Percentiles rank a stretch among this genome's conserved stretches.
These are phyloP conservation scores for Diddensiella caesifluorescens DNA, from an alignment of 805 yeast genomes.

Conservation along the genomic window DNA sequence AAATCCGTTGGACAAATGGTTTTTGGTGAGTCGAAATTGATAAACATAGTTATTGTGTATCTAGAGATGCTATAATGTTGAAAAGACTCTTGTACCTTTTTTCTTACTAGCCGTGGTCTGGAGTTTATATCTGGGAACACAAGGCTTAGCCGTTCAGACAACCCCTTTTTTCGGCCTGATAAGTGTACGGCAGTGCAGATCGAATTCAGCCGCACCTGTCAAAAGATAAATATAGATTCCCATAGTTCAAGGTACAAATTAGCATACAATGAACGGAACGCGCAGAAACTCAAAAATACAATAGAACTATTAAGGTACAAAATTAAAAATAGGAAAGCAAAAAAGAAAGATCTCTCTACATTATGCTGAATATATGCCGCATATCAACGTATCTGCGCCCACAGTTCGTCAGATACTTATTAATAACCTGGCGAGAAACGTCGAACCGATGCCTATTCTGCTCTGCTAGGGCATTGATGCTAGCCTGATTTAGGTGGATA, in stretches of 20 bases:
- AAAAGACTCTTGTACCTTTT: too few relatives aligned
- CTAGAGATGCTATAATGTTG: too few relatives aligned
- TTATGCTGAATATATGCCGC: conserved; percentile 56
- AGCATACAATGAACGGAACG: too few relatives aligned
- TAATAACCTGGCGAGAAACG: conserved; percentile 51
- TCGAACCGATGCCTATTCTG: conserved; percentile 65
- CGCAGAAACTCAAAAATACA: too few relatives aligned
- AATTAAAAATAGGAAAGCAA: neutral
- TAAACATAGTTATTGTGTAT: conserved; percentile 1
- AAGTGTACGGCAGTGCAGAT: too few relatives aligned
- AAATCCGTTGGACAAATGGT: neutral
- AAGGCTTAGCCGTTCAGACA: too few relatives aligned
- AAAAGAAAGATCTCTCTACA: neutral
- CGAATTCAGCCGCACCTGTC: too few relatives aligned
- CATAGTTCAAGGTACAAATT: too few relatives aligned
- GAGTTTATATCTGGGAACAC: too few relatives aligned
- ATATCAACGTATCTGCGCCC: conserved; percentile 88
- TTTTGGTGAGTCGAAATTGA: conserved; percentile 1
- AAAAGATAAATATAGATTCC: too few relatives aligned
- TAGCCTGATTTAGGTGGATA: conserved; percentile 19
- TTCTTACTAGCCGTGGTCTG: too few relatives aligned
- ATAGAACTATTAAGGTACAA: neutral
- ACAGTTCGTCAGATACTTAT: conserved; percentile 69
- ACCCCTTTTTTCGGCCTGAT: too few relatives aligned
- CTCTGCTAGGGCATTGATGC: conserved; percentile 71